A percentile compares a stretch with the other conserved stretches of the same genome.
phyloP scores from a whole-genome alignment of 805 yeast species.

The Millerago galiae region DNA sequence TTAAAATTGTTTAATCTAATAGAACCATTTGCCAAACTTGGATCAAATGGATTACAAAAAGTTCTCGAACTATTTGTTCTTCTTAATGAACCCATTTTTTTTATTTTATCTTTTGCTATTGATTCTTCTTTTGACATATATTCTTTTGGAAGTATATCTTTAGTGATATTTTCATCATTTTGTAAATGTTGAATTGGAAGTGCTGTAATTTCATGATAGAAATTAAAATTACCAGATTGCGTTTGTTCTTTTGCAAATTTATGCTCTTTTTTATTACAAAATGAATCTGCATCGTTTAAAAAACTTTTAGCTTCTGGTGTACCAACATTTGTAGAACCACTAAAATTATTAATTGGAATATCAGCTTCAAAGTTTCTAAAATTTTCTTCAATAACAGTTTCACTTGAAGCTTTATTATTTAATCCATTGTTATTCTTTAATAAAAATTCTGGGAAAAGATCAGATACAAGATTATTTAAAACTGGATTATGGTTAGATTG shows the following conservation, averaged over 20 bases:
- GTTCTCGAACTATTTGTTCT: not conserved
- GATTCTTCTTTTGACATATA: not conserved
- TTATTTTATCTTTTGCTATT: not conserved
- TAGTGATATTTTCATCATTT: slow-evolving; percentile 4
- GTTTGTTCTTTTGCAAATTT: slow-evolving; percentile 1
- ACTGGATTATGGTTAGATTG: too few relatives aligned
- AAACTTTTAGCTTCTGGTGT: not conserved
- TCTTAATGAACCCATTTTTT: not conserved
- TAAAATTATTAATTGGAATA: not conserved
- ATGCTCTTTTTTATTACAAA: not conserved
- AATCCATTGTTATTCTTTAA: not conserved
- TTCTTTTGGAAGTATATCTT: not conserved
- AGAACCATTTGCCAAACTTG: not conserved
- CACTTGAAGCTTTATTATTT: not conserved
- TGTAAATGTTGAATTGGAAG: not conserved
- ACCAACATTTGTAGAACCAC: not conserved
- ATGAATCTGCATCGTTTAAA: too few relatives aligned
- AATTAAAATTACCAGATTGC: slow-evolving; percentile 1
- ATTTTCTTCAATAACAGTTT: not conserved
- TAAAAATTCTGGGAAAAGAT: not conserved
- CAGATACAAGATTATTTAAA: not conserved
- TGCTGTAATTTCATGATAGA: slow-evolving; percentile 2
- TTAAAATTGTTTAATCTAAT: not conserved
- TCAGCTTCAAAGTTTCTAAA: not conserved
- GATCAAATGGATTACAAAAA: too few relatives aligned